Base-by-base conservation (phyloP, 257 asterid genomes). In the Nyctanthes arbortristis region DNA sequence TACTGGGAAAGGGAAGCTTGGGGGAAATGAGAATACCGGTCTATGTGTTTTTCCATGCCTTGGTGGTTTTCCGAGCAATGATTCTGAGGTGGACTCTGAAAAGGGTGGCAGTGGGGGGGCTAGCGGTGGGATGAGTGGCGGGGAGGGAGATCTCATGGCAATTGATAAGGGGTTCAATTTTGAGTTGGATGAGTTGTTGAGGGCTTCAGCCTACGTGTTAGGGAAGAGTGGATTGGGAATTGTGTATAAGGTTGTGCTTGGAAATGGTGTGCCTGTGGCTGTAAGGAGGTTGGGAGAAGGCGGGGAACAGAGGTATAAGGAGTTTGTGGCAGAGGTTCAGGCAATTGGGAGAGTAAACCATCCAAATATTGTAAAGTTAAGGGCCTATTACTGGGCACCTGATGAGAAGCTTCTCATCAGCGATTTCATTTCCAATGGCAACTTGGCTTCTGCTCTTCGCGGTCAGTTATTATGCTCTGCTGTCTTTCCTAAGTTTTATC, bases 141-240 rank as follows among this genome's bases (percentile, higher is more conserved):
- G 88, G 10, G 96, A 91, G 71, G 99, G 97, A 4, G 95, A 91
- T 77, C 85, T 94, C 5, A 97, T 94, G 69, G 96, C 97, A 2
- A 83, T 94, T 56, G 99, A 94, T 76, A 94, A 88, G 55, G 99
- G 99, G 58, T 94, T 94, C 45, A 91, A 63, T 73, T 87, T 86
- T 58, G 97, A 91, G 75, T 79, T 91, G 5, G 99, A 94, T 36
- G 99, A 94, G 85, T 72, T 94, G 56, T 69, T 94, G 86, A 91
- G 99, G 66, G 99, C 99, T 0, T 94, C 99, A 1, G 99, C 99
- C 40, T 94, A 94, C 70, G 99, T 91, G 27, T 78, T 91, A 79
- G 99, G 99, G 16, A 94, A 94, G 85, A 94, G 97, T 66, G 94
- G 99, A 22, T 77, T 89, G 69, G 99, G 99, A 75, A 91, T 94